Base-by-base conservation (phyloP, 2,329 filamentous ascomycete species). In the Colletotrichum incanum region DNA sequence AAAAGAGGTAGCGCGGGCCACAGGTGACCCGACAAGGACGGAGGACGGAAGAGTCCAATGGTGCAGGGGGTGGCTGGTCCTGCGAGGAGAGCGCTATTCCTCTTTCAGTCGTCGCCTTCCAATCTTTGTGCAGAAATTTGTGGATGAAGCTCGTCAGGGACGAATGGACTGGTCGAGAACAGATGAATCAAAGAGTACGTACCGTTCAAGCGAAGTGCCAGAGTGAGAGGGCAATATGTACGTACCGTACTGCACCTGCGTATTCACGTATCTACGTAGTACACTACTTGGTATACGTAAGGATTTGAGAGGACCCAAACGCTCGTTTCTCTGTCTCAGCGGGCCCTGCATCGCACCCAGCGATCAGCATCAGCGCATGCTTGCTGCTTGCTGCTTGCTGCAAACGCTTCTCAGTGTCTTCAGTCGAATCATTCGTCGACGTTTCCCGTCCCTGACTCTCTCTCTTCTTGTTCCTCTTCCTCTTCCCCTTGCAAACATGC, bases 21-120 rank as follows among this genome's bases (percentile, higher is more conserved):
- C 11, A n/a, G 23, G 41, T n/a, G 26, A 61, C 55, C 39, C 39
- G 55, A 23, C 47, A 45, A 26, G 18, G 43, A 49, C 41, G 54
- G 61, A 59, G 34, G 45, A 52, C 41, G 67, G 59, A 67, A 62
- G 67, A n/a, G 49, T 34, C 39, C n/a, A 67, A 20, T 62, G 56
- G 68, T 71, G 64, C 64, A 67, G 64, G 68, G 64, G 68, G 68
- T 67, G 64, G 68, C 68, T 67, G 63, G 68, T 26, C 55, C n/a
- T 43, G 39, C 18, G 67, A 55, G 56, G 63, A 28, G 47, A n/a
- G 23, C 47, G 65, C 65, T 54, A 58, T 68, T 28, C 69, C 58
- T 20, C n/a, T 68, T 37, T 52, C 23, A 18, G 43, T 47, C 23
- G 18, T 54, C 23, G 31, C 34, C 16, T 60, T 59, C 59, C 68